phyloP scores from a whole-genome alignment of 306 rosid genomes.

The Citrullus amarus region DNA sequence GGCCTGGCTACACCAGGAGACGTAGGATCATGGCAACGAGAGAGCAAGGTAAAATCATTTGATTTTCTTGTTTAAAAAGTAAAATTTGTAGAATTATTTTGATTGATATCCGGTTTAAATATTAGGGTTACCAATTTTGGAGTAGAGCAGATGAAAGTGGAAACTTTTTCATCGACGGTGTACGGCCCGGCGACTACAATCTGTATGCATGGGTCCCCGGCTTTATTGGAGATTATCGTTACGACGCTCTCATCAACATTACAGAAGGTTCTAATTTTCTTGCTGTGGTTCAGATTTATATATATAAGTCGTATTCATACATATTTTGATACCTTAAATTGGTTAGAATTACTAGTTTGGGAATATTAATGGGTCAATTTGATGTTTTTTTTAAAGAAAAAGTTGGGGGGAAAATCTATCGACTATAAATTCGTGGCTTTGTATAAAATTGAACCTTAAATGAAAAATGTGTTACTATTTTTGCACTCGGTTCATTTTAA shows the following conservation, averaged over 20 bases:
- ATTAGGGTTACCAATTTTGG: constrained; percentile 84
- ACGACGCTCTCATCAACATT: constrained; percentile 34
- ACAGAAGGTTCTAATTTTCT: constrained; percentile 32
- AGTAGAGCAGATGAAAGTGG: constrained; percentile 61
- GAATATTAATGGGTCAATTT: background rate
- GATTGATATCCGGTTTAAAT: background rate
- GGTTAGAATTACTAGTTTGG: background rate
- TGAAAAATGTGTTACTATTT: too few species aligned
- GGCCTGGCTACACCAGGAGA: constrained; percentile 45
- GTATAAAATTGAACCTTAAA: too few species aligned
- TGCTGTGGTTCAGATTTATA: background rate
- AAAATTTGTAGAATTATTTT: background rate
- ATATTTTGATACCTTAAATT: background rate
- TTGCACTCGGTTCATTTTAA: too few species aligned
- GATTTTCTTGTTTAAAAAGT: background rate
- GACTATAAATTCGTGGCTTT: too few species aligned
- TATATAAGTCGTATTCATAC: background rate
- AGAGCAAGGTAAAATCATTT: constrained; percentile 54
- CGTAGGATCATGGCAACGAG: constrained; percentile 51
- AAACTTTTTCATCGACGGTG: constrained; percentile 35
- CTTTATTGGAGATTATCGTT: constrained; percentile 68
- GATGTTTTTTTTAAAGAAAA: too few species aligned
- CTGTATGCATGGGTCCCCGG: constrained; percentile 86
- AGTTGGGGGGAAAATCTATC: too few species aligned
- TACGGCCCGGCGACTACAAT: constrained; percentile 43